Base-by-base conservation (phyloP, 2,329 filamentous ascomycete genomes). In the Sclerotinia spermophila region DNA sequence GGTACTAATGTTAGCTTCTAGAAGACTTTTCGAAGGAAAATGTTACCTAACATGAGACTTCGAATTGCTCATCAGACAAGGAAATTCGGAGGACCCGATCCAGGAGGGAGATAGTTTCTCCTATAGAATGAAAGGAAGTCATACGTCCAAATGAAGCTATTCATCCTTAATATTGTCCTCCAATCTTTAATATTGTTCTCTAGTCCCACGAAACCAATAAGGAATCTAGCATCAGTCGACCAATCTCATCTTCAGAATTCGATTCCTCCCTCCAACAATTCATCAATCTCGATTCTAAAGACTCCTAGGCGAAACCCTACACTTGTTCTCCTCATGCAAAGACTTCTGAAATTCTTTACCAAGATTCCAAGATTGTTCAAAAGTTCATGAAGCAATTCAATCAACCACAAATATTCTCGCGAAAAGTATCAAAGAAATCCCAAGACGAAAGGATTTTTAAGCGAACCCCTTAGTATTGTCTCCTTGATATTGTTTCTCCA, bases 381-480 rank as follows among this genome's bases (percentile, higher is more conserved):
- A 19, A 38, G 38, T 64, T 38, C 7, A n/a, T 48, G 42, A 51
- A 45, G 24, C 44, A n/a, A 51, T 51, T 40, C 44, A 38, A 38
- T 40, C 44, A 38, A 38, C 11, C 33, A 27, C 27, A 15, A 8
- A 51, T 21, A 6, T 51, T 27, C 33, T 27, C 33, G 33, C 33
- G 24, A 65, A 65, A 53, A 15, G 8, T 21, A 40, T 65, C 33
- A 65, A 65, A 65, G 61, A 27, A 40, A 27, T 4, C 13, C 21
- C 30, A 51, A 21, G 44, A n/a, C 33, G 5, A 40, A 40, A 65
- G n/a, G n/a, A 30, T 30, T 15, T 30, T 51, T 65, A 65, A 65
- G 61, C 61, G 61, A 65, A 24, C 33, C 61, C 61, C 61, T 65
- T 65, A 53, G 61, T 65, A 65, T 65, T 65, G 61, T 65, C 45